Evolutionary conservation across 129 eudicot genomes (phyloP), one percentile per base, ranked within the genome.

Genomic region (Pittosporum tobira): DNA sequence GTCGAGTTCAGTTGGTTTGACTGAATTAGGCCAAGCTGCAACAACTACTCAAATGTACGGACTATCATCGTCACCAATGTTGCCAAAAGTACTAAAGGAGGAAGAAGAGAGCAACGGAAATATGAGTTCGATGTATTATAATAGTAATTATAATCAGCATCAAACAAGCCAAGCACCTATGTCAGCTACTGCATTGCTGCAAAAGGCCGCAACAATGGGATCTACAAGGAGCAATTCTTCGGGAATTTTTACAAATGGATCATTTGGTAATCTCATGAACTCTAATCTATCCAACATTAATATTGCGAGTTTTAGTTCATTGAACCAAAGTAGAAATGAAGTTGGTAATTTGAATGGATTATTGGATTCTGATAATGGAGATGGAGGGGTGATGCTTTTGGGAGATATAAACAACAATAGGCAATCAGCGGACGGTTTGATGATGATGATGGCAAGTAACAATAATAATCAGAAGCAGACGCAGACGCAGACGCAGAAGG

Each of bases 131-230:
- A n/a, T 83, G 61, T 80, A 73, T 42, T 79, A 71, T 63, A 58
- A 28, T 23, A 52, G 49, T 46, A 67, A 63, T 20, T 44, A 47
- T 15, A 53, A 69, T 24, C 71, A 77, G 55, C 71, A 66, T 7
- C 62, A 65, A 42, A 26, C 66, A 20, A 72, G 47, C 25, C 61
- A 73, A 16, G 68, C 70, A 3, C 87, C 71, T 11, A 81, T 88
- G 88, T 88, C 89, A 3, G 96, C 96, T 15, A 88, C 96, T 0
- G 94, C 87, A 4, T 70, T 88, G 31, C 59, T 88, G 22, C 94
- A 83, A 22, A 88, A 78, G 59, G 96, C 96, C 27, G 87, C 96
- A 21, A 83, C 77, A 34, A 75, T 84, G 66, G 96, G 90, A 30
- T 72, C 94, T 9, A 76, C 89, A 22, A 78, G 88, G 45, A 74